Base-by-base conservation (phyloP, 257 asterid species). In the Jaltomata sinuosa region DNA sequence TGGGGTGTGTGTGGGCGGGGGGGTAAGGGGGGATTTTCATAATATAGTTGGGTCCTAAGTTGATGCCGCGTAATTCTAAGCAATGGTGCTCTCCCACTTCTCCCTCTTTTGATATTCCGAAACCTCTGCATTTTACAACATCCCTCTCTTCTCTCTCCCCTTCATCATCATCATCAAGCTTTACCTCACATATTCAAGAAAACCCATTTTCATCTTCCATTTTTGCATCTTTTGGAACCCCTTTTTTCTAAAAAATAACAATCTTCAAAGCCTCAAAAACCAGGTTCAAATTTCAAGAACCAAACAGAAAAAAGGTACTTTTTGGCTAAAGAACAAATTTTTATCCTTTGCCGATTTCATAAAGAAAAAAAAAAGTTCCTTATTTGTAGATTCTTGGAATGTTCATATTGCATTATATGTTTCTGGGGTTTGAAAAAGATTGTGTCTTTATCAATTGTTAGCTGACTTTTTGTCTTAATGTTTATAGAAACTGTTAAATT, bases 61-160 rank as follows among this genome's bases (percentile, higher is more conserved):
- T 83, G 54, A 82, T 87, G 88, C 84, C 91, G 91, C 86, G 84
- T 82, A 65, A 82, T 84, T 81, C 45, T 50, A 84, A 82, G 85
- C 71, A 84, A 68, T 34, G 80, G 74, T 32, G 81, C 71, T 64
- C 85, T 34, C 85, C 84, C 64, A 82, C 84, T 78, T 27, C 49
- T 57, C 79, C n/a, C 78, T 64, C 76, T 84, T 83, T 83, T 29
- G 67, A 74, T 67, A 82, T 65, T 84, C 89, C 92, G 87, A 82
- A 79, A 87, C 83, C 82, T 86, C 82, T 83, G 90, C 89, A 86
- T 31, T 52, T 90, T 87, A 74, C 40, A 45, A 45, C 59, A 53
- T 84, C 77, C 77, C 61, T 18, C 19, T 78, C 57, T 76, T 57
- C 83, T 84, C 80, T 52, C 79, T 50, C 22, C 38, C 12, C 52